phyloP scores from a whole-genome alignment of 2,329 filamentous ascomycete genomes.

The Fusarium sp. region DNA sequence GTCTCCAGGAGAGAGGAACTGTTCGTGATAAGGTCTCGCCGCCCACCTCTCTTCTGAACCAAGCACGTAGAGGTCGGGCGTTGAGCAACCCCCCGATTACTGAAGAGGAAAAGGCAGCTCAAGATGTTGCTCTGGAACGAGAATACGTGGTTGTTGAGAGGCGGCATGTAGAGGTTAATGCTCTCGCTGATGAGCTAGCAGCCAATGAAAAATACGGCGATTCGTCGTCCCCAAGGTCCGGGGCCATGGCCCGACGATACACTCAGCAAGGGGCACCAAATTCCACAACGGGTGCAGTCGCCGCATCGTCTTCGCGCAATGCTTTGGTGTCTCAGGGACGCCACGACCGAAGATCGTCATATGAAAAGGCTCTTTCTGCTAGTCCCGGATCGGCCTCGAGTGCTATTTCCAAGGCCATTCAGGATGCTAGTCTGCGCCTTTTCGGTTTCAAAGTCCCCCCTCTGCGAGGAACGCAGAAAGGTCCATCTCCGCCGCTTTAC shows the following conservation, averaged over 20 bases:
- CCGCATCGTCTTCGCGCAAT: conserved; percentile 72
- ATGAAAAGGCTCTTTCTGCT: conserved; percentile 78
- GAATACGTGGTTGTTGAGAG: conserved; percentile 98
- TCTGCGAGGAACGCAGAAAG: conserved; percentile 65
- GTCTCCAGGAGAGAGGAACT: conserved; percentile 32
- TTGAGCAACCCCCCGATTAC: conserved; percentile 50
- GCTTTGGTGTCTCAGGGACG: conserved; percentile 78
- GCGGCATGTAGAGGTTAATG: conserved; percentile 93
- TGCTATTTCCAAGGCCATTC: conserved; percentile 92
- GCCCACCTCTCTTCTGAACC: conserved; percentile 48
- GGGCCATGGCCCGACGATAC: conserved; percentile 75
- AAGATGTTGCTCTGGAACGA: conserved; percentile 88
- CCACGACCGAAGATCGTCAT: conserved; percentile 80
- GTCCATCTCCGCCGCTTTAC: conserved; percentile 78
- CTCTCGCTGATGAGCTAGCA: conserved; percentile 92
- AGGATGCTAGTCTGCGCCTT: conserved; percentile 83
- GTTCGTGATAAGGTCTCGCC: conserved; percentile 42
- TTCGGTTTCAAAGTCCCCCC: conserved; percentile 77
- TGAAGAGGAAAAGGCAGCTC: conserved; percentile 76
- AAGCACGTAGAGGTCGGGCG: conserved; percentile 44
- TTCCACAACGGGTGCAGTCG: conserved; percentile 74
- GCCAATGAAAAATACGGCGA: conserved; percentile 74
- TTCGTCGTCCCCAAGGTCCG: conserved; percentile 63
- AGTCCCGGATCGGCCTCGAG: conserved; percentile 79
- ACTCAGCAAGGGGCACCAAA: conserved; percentile 79